Conservation (phyloP, 495 filamentous ascomycete genomes). For the Astrocystis sublimbata region DNA sequence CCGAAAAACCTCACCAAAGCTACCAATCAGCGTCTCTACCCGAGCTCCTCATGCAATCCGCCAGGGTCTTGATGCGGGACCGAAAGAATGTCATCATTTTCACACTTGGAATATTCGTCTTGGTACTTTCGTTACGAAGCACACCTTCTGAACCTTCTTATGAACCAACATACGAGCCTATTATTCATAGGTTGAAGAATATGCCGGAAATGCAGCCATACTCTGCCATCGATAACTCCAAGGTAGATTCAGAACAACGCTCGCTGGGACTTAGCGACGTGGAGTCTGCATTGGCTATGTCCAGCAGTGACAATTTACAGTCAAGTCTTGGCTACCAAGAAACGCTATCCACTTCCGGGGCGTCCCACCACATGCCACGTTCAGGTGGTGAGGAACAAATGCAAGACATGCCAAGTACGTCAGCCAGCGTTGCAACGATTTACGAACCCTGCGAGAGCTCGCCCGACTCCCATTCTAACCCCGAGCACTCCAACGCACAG, state of each 20-base stretch:
- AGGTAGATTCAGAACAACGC: conserved; percentile 8
- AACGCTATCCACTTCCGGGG: not conserved
- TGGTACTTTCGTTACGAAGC: conserved; percentile 51
- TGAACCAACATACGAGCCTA: conserved; percentile 30
- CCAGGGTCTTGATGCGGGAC: conserved; percentile 67
- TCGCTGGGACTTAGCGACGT: not conserved
- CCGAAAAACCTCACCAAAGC: conserved; percentile 12
- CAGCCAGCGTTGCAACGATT: conserved; percentile 20
- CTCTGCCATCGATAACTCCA: conserved; percentile 7
- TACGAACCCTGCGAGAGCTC: conserved; percentile 29
- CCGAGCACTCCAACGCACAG: not conserved
- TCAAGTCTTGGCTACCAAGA: conserved; percentile 4
- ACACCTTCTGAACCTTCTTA: conserved; percentile 21
- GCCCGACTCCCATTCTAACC: not conserved
- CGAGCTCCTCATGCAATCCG: conserved; percentile 66
- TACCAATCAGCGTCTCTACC: conserved; percentile 49
- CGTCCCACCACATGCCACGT: not conserved
- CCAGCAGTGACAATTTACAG: not conserved
- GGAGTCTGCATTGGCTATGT: conserved; percentile 1
- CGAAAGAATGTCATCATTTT: conserved; percentile 69
- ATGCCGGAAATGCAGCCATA: conserved; percentile 16
- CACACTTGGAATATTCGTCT: conserved; percentile 59
- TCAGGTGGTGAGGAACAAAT: not conserved
- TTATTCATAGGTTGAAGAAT: conserved; percentile 28
- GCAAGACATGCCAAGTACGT: conserved; percentile 1